phyloP scores from a whole-genome alignment of 2,329 filamentous ascomycete genomes.

The Botrytis pseudocinerea region DNA sequence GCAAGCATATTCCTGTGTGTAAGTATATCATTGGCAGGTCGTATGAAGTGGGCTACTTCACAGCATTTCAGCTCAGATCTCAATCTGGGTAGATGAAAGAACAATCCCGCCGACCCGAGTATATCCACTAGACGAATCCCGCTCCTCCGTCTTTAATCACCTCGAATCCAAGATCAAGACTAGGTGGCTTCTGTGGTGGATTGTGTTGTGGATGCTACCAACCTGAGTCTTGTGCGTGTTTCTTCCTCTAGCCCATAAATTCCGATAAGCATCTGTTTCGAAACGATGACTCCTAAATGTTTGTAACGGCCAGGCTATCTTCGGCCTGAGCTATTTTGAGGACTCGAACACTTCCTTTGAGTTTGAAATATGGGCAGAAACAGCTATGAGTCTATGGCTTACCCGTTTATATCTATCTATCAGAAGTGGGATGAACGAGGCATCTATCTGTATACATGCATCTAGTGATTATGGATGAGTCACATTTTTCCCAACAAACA shows the following conservation, averaged over 20 bases:
- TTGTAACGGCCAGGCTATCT: not conserved
- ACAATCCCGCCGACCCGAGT: not conserved
- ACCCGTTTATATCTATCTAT: not conserved
- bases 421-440: constrained; percentile 3
- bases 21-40: not conserved
- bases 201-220: too few species aligned
- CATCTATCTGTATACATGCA: not conserved
- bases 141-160: not conserved
- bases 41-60: not conserved
- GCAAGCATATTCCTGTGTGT: not conserved
- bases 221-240: not conserved
- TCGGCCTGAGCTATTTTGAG: not conserved
- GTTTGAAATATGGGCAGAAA: not conserved
- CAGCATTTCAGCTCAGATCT: not conserved
- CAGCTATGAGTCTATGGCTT: too few species aligned
- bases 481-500: not conserved
- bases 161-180: not conserved
- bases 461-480: not conserved
- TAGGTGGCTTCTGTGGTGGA: not conserved
- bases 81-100: too few species aligned
- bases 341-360: not conserved
- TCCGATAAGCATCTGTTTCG: not conserved
- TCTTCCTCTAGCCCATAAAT: not conserved
- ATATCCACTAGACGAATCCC: not conserved
- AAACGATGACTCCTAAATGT: not conserved